Conservation (phyloP, 768 basidiomycete species). For the Trametes elegans region DNA sequence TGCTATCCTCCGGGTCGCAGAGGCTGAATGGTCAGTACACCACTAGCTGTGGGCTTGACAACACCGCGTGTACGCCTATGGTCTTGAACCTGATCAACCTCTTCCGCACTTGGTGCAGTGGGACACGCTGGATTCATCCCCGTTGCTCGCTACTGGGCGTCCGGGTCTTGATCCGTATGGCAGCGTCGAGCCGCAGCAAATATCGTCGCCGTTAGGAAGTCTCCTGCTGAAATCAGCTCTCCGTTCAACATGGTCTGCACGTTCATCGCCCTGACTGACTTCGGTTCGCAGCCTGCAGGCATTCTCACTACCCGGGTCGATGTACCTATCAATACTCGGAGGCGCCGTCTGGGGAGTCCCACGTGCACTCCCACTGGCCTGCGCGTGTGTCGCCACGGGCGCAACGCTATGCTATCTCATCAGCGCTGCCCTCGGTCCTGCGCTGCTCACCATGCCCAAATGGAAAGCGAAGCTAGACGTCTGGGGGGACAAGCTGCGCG, state of each 20-base stretch:
- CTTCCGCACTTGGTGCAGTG: too few relatives aligned
- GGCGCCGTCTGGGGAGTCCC: slow-evolving; percentile 95
- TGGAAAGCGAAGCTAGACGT: slow-evolving; percentile 81
- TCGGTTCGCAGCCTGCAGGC: slow-evolving; percentile 72
- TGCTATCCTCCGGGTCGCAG: too few relatives aligned
- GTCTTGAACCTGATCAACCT: too few relatives aligned
- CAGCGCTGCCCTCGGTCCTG: slow-evolving; percentile 89
- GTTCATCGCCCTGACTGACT: neutral
- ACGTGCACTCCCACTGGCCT: slow-evolving; percentile 84
- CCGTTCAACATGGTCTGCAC: neutral
- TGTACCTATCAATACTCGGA: slow-evolving; percentile 96
- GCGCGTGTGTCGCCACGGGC: slow-evolving; percentile 87
- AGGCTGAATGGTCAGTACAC: too few relatives aligned
- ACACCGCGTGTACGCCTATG: too few relatives aligned
- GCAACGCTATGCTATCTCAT: slow-evolving; percentile 92
- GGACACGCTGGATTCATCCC: too few relatives aligned
- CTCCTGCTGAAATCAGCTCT: neutral
- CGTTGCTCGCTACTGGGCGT: too few relatives aligned
- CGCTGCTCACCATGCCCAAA: slow-evolving; percentile 80
- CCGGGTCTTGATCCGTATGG: too few relatives aligned
- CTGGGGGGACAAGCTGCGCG: slow-evolving; percentile 76
- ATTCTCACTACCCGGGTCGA: slow-evolving; percentile 93
- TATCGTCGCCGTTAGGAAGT: too few relatives aligned
- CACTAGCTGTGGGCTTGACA: too few relatives aligned
- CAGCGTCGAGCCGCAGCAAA: too few relatives aligned